Conservation (phyloP, 768 basidiomycete species). For the Auriculariales sp. region DNA sequence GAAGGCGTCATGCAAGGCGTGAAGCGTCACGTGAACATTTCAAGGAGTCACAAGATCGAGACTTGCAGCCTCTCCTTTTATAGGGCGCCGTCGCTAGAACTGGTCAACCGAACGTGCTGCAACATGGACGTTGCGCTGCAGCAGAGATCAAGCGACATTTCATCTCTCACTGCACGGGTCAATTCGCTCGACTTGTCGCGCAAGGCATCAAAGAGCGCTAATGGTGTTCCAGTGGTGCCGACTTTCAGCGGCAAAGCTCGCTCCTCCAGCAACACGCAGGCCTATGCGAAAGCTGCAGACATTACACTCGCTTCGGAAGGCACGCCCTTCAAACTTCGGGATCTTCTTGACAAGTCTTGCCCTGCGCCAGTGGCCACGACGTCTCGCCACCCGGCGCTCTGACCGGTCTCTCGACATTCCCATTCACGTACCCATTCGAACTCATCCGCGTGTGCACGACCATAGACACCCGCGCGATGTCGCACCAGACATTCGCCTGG, state of each 20-base stretch:
- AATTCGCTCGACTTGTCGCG: slow-evolving; percentile 29
- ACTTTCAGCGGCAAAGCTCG: slow-evolving; percentile 16
- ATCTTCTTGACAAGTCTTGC: no score
- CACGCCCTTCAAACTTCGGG: not conserved
- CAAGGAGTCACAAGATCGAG: slow-evolving; percentile 51
- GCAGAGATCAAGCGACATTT: slow-evolving; percentile 43
- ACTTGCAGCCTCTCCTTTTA: not conserved
- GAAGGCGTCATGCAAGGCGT: slow-evolving; percentile 57
- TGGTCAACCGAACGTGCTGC: slow-evolving; percentile 68
- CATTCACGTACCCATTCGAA: slow-evolving; percentile 91
- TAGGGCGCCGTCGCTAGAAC: slow-evolving; percentile 76
- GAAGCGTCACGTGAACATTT: slow-evolving; percentile 53
- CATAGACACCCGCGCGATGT: slow-evolving; percentile 43
- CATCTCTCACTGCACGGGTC: slow-evolving; percentile 37
- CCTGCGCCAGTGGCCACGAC: no score
- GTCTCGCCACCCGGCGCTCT: slow-evolving; percentile 80
- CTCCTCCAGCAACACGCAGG: not conserved
- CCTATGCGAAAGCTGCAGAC: not conserved
- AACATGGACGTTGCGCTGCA: slow-evolving; percentile 67
- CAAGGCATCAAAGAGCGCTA: slow-evolving; percentile 10
- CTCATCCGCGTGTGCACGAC: slow-evolving; percentile 92
- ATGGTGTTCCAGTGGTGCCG: slow-evolving; percentile 23
- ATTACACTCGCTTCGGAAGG: not conserved
- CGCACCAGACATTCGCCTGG: slow-evolving; percentile 37
- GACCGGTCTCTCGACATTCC: slow-evolving; percentile 42